phyloP scores from a whole-genome alignment of 305 asterid species.

The Rubia occidens region DNA sequence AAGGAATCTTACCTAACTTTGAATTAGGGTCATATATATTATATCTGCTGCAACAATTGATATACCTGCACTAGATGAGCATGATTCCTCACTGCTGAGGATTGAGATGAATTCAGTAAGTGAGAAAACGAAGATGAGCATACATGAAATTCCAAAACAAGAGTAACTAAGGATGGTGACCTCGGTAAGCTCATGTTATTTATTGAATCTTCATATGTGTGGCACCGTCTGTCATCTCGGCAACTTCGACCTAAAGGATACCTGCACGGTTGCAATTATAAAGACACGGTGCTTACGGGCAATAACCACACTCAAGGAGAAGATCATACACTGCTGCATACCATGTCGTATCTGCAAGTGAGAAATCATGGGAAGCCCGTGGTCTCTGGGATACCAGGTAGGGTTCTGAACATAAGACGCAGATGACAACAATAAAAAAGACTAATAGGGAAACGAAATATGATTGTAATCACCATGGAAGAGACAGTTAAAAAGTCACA shows the following conservation, averaged over 20 bases:
- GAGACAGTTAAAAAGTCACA: background rate
- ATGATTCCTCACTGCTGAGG: conserved; percentile 68
- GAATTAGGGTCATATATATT: conserved; percentile 1
- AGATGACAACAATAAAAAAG: background rate
- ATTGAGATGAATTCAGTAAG: conserved; percentile 22
- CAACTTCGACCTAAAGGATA: conserved; percentile 25
- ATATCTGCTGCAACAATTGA: conserved; percentile 12
- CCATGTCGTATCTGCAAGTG: conserved; percentile 41
- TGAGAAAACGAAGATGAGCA: conserved; percentile 16
- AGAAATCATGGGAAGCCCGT: conserved; percentile 23
- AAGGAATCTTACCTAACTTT: background rate
- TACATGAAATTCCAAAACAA: conserved; percentile 14
- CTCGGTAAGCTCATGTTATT: conserved; percentile 49
- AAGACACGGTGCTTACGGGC: conserved; percentile 18
- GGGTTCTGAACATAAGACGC: conserved; percentile 28
- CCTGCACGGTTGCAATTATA: conserved; percentile 31
- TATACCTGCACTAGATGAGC: conserved; percentile 64
- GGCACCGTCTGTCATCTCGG: conserved; percentile 22
- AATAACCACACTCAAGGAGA: conserved; percentile 11
- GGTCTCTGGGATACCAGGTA: conserved; percentile 30
- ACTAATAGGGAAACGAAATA: background rate
- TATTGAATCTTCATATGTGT: conserved; percentile 33
- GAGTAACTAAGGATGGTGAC: conserved; percentile 31
- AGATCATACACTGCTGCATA: conserved; percentile 24
- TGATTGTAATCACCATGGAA: background rate